Percentiles rank a stretch among this genome's conserved stretches.
Evolutionary conservation across 306 rosid species (phyloP).

Genomic region (Begonia peltatifolia): DNA sequence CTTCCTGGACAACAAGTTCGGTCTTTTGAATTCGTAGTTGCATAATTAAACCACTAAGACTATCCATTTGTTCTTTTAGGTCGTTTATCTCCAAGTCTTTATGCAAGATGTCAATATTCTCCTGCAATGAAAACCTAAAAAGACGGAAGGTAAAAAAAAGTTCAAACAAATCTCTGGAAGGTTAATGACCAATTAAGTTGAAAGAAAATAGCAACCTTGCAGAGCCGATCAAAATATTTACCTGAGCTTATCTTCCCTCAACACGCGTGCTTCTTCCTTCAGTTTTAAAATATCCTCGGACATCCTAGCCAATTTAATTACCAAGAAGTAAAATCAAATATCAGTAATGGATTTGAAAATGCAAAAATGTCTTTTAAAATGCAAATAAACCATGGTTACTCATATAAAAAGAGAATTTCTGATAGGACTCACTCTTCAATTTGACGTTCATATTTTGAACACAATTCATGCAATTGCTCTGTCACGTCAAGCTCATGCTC

Average conservation of each 20-base stretch:
- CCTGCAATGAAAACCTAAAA: conserved; percentile 35
- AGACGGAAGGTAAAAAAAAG: conserved; percentile 11
- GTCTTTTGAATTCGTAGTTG: conserved; percentile 47
- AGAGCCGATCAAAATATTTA: conserved; percentile 15
- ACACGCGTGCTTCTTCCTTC: conserved; percentile 50
- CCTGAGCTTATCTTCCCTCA: conserved; percentile 45
- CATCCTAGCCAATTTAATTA: conserved; percentile 37
- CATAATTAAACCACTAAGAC: conserved; percentile 36
- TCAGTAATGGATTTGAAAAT: neutral
- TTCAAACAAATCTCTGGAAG: conserved; percentile 11
- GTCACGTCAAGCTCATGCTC: conserved; percentile 51
- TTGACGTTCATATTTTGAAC: conserved; percentile 67
- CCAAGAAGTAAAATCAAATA: conserved; percentile 11
- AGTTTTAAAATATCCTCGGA: conserved; percentile 54
- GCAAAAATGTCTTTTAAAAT: neutral
- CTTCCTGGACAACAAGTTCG: conserved; percentile 17
- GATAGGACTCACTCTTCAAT: conserved; percentile 54
- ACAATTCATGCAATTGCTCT: conserved; percentile 43
- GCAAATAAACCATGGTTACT: neutral
- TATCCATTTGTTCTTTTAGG: conserved; percentile 52
- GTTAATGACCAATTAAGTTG: too few relatives aligned
- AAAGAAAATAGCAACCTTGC: neutral
- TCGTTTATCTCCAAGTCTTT: conserved; percentile 39
- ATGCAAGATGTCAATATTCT: conserved; percentile 29
- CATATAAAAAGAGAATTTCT: neutral